phyloP scores from a whole-genome alignment of 2,329 filamentous ascomycete species.

The Cladosporium sp. region DNA sequence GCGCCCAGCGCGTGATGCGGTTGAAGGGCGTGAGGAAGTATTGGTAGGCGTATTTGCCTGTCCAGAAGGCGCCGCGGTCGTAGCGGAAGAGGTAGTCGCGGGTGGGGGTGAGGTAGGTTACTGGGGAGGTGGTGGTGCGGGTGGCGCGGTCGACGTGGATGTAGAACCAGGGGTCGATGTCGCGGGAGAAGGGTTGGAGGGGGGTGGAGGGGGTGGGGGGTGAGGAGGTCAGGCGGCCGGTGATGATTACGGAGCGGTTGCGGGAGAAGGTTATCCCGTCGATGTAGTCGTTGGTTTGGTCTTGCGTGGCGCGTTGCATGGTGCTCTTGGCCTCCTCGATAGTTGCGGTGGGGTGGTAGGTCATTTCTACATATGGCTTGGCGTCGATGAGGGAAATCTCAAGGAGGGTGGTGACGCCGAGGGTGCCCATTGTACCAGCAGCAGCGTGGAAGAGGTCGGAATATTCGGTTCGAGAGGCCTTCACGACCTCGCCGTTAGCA shows the following conservation, averaged over 20 bases:
- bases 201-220: conserved; percentile 11
- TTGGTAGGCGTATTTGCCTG: conserved; percentile 55
- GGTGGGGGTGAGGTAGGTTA: conserved; percentile 44
- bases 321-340: conserved; percentile 41
- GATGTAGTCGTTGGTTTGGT: conserved; percentile 42
- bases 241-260: conserved; percentile 40
- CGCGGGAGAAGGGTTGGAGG: conserved; percentile 35
- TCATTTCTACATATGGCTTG: conserved; percentile 46
- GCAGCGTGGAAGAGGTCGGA: conserved; percentile 62
- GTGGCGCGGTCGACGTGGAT: conserved; percentile 33
- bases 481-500: conserved; percentile 54
- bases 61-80: conserved; percentile 66
- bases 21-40: conserved; percentile 62
- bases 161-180: conserved; percentile 51
- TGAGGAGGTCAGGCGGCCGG: conserved; percentile 37
- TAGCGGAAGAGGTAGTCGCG: conserved; percentile 68
- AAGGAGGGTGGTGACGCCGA: conserved; percentile 61
- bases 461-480: conserved; percentile 51
- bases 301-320: conserved; percentile 35
- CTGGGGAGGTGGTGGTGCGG: conserved; percentile 33
- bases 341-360: conserved; percentile 42
- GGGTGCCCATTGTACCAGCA: conserved; percentile 61
- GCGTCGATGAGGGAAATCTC: conserved; percentile 45
- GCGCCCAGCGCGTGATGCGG: conserved; percentile 52
- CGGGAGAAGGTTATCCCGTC: conserved; percentile 49